phyloP scores from a whole-genome alignment of 352 stramenopile genomes.

The Phytophthora meadii region DNA sequence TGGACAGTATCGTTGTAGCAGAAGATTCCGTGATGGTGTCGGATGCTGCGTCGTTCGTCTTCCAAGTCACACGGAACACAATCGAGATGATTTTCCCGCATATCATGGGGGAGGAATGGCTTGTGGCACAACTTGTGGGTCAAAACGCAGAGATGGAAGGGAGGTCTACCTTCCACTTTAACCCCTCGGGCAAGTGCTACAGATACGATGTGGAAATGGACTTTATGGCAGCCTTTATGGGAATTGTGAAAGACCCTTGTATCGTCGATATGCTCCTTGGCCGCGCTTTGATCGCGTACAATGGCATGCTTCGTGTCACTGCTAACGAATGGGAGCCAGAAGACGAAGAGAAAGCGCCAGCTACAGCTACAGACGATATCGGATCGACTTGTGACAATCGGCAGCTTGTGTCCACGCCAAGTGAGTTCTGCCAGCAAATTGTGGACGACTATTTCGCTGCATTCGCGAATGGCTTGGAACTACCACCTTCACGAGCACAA shows the following conservation, averaged over 20 bases:
- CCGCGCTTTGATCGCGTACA: conserved; percentile 23
- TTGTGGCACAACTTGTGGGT: conserved; percentile 24
- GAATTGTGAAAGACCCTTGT: conserved; percentile 18
- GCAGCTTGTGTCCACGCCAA: background rate
- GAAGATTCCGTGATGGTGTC: conserved; percentile 28
- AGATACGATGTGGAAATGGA: conserved; percentile 30
- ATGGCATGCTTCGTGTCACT: conserved; percentile 17
- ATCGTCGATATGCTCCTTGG: conserved; percentile 26
- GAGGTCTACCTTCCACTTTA: conserved; percentile 28
- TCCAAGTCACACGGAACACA: conserved; percentile 32
- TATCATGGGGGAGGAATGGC: conserved; percentile 25
- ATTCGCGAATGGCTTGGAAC: conserved; percentile 13
- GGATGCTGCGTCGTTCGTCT: conserved; percentile 20
- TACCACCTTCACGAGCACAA: background rate
- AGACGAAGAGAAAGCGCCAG: conserved; percentile 9
- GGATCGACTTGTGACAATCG: background rate
- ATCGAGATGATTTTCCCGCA: conserved; percentile 37
- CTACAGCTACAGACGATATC: background rate
- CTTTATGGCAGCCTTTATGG: conserved; percentile 25
- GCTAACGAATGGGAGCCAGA: background rate
- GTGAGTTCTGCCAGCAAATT: conserved; percentile 21
- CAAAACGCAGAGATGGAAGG: conserved; percentile 1
- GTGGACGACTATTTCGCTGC: conserved; percentile 20
- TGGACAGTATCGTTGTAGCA: conserved; percentile 9
- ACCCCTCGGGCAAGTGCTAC: conserved; percentile 19